Evolutionary conservation across 1,284 basidiomycete species (phyloP).

Genomic region (Cutaneotrichosporon mucoides): DNA sequence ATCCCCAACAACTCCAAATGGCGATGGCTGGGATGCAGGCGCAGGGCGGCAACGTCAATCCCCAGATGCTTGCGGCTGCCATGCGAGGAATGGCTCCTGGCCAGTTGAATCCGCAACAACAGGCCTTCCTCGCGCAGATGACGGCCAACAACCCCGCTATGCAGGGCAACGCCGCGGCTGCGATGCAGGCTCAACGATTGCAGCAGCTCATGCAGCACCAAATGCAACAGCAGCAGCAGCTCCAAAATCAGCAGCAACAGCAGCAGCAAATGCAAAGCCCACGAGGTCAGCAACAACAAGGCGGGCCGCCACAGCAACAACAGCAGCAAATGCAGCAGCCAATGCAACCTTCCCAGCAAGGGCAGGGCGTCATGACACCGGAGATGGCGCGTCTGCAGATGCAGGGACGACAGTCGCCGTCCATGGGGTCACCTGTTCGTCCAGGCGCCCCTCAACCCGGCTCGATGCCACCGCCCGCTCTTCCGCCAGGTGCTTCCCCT

Average conservation of each 20-base stretch:
- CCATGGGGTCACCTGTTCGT: conserved; percentile 17
- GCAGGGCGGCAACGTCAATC: conserved; percentile 15
- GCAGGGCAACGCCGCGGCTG: conserved; percentile 1
- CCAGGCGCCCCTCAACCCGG: conserved; percentile 17
- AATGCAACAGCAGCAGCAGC: conserved; percentile 28
- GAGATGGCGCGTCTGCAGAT: conserved; percentile 22
- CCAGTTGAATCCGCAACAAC: conserved; percentile 17
- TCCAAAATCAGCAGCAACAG: conserved; percentile 13
- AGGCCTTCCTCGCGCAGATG: conserved; percentile 3
- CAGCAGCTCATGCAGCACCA: conserved; percentile 28
- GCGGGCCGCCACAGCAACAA: conserved; percentile 18
- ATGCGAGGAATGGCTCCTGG: conserved; percentile 15
- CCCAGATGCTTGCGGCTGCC: conserved; percentile 16
- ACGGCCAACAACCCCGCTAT: conserved; percentile 3
- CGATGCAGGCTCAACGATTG: conserved; percentile 16
- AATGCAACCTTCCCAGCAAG: conserved; percentile 18
- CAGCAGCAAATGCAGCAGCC: conserved; percentile 11
- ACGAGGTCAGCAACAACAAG: conserved; percentile 15
- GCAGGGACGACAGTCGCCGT: conserved; percentile 24
- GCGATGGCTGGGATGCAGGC: conserved; percentile 25
- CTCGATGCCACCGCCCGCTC: conserved; percentile 20
- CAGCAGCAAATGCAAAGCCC: conserved; percentile 16
- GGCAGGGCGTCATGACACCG: conserved; percentile 16
- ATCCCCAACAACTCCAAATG: conserved; percentile 33
- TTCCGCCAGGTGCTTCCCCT: conserved; percentile 19